Base-by-base conservation (phyloP, 495 filamentous ascomycete species). In the Trypethelium eluteriae region DNA sequence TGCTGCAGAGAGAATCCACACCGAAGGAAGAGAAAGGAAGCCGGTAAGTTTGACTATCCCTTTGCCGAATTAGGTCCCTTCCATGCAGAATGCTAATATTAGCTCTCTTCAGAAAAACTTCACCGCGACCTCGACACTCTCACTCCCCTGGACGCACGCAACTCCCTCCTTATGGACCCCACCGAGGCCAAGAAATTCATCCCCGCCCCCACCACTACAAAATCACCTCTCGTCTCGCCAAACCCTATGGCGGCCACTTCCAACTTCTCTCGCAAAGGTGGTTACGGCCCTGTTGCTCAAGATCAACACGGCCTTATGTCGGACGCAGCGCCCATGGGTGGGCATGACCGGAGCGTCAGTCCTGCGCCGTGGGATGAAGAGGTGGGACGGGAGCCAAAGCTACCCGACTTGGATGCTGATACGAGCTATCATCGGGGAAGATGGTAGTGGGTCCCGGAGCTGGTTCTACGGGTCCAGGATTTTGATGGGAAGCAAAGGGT, bases 1-100 rank as follows among this genome's bases (percentile, higher is more conserved):
- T 91, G 86, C 78, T 87, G 85, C 81, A 87, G 88, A 66, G 83
- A 93, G 78, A 98, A 98, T 77, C 93, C 94, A 2, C 92, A 98
- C 77, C 84, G 86, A 62, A 89, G 85, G 82, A 82, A 85, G 65
- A 83, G 91, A 72, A 95, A 93, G 80, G 89, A 93, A 81, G 85
- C 89, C 76, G 88, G 88, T 91, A 85, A 81, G 85, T 84, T 44
- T 11, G 5, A 65, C 62, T 12, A 57, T 34, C 56, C 65, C 18
- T 35, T 35, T 18, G 7, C 14, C 6, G 11, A 1, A 3, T 46
- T n/a, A 39, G 34, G 9, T 0, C 38, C 9, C 47, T 49, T 44
- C 38, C 39, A 12, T 3, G 18, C n/a, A 44, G 34, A 11, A 41
- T 35, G 35, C 11, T 46, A 25, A 63, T 41, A 16, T 25, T 25